Base-by-base conservation (phyloP, 345 rosid species). In the Citrus unshiu region DNA sequence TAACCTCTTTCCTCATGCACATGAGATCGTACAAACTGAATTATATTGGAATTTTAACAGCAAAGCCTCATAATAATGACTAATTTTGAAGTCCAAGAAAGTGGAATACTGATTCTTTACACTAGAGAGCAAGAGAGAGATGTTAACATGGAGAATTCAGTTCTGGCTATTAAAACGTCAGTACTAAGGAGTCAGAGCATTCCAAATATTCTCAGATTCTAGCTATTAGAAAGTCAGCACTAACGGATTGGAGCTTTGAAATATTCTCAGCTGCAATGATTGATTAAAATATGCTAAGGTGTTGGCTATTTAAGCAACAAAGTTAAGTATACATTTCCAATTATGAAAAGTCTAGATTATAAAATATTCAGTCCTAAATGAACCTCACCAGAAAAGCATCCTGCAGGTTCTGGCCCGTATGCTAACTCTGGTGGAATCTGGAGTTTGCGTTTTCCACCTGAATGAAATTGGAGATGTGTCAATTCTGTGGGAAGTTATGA, bases 401-500 rank as follows among this genome's bases (percentile, higher is more conserved):
- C 99, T 3, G 99, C 99, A 59, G 98, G 95, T 83, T 96, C 97
- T 25, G 99, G 98, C 65, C 99, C 99, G 68, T 93, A 94, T 49
- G 98, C 99, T 84, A 92, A 83, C 71, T 79, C 62, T 54, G 99
- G 97, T 73, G 99, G 99, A 85, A 96, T 92, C 83, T 81, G 86
- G 83, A 94, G 99, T 83, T 86, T 91, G 62, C 95, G 97, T 75
- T 87, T 92, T 30, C 99, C 97, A 18, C 97, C 99, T 92, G 80
- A 22, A 10, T 22, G 58, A 83, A 68, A 30, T 54, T 19, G 39
- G 46, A 59, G 70, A 9, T 13, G 57, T 68, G 22, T 72, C 34
- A 61, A 65, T 29, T 34, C 27, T 68, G 49, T 18, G 54, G 43
- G 70, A 21, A 73, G 82, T 59, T 67, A 39, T 1, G 57, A 66